phyloP scores from a whole-genome alignment of 2,329 filamentous ascomycete genomes.

The Fusarium sp. region DNA sequence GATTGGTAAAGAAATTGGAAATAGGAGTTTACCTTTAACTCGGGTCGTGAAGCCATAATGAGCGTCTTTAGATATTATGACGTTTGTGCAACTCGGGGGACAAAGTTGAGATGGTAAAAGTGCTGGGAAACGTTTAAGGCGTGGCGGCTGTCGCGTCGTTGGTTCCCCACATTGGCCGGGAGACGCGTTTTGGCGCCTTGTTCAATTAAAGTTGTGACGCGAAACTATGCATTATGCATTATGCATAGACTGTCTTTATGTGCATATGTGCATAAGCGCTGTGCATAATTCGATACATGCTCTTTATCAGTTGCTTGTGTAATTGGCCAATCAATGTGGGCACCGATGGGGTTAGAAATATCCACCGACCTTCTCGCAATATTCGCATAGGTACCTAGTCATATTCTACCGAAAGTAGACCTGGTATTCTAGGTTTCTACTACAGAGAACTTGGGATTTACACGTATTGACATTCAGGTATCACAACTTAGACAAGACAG shows the following conservation, averaged over 20 bases:
- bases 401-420: too few species aligned
- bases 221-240: conserved; percentile 9
- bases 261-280: conserved; percentile 1
- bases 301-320: too few species aligned
- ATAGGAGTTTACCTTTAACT: conserved; percentile 69
- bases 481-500: too few species aligned
- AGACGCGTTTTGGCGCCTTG: conserved; percentile 43
- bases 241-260: neutral
- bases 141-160: conserved; percentile 38
- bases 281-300: too few species aligned
- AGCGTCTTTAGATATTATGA: conserved; percentile 12
- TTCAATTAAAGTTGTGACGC: conserved; percentile 45
- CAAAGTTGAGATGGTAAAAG: conserved; percentile 19
- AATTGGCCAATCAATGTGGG: too few species aligned
- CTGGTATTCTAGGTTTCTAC: too few species aligned
- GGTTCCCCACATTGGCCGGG: conserved; percentile 37
- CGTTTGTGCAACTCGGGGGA: conserved; percentile 15
- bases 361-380: neutral
- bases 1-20: neutral
- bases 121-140: conserved; percentile 22
- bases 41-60: conserved; percentile 76
- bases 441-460: too few species aligned
- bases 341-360: too few species aligned
- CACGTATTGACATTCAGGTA: too few species aligned
- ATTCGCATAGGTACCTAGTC: too few species aligned